Conservation (phyloP, 2,329 filamentous ascomycete genomes). For the Xylaria sp. region DNA sequence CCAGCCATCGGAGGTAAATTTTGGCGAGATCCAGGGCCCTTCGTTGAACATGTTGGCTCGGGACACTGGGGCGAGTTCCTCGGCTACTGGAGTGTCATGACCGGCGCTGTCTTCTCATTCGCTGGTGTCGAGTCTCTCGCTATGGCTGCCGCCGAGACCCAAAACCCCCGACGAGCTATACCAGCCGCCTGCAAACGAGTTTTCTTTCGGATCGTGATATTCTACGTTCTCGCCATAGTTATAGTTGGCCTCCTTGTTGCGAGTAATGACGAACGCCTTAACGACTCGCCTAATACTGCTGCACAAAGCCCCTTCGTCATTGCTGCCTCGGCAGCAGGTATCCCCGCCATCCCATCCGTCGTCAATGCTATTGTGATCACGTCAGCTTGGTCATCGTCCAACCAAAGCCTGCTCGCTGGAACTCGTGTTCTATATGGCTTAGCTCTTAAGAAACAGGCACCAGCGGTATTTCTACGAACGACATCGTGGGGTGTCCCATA, state of each 20-base stretch:
- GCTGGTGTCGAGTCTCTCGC: slow-evolving; percentile 64
- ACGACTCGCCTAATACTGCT: slow-evolving; percentile 58
- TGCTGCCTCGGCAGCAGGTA: slow-evolving; percentile 74
- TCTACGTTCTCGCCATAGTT: slow-evolving; percentile 67
- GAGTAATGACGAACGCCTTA: slow-evolving; percentile 61
- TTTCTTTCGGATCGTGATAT: slow-evolving; percentile 64
- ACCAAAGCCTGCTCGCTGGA: slow-evolving; percentile 71
- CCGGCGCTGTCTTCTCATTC: slow-evolving; percentile 58
- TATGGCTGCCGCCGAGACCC: slow-evolving; percentile 60
- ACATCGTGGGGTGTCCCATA: slow-evolving; percentile 67
- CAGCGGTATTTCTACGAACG: slow-evolving; percentile 65
- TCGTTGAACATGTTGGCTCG: slow-evolving; percentile 71
- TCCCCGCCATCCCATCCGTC: slow-evolving; percentile 74
- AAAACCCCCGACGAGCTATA: slow-evolving; percentile 61
- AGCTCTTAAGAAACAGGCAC: slow-evolving; percentile 69
- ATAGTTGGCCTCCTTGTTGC: slow-evolving; percentile 71
- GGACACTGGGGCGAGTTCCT: slow-evolving; percentile 72
- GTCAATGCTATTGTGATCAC: slow-evolving; percentile 83
- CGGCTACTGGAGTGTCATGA: slow-evolving; percentile 65
- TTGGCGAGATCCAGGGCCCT: slow-evolving; percentile 75
- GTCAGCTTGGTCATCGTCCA: slow-evolving; percentile 76
- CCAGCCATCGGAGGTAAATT: slow-evolving; percentile 73
- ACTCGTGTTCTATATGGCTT: slow-evolving; percentile 70
- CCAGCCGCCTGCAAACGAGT: slow-evolving; percentile 68
- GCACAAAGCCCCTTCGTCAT: slow-evolving; percentile 75